phyloP scores from a whole-genome alignment of 371 early-diverging fungal species.

The Mucor sp. region DNA sequence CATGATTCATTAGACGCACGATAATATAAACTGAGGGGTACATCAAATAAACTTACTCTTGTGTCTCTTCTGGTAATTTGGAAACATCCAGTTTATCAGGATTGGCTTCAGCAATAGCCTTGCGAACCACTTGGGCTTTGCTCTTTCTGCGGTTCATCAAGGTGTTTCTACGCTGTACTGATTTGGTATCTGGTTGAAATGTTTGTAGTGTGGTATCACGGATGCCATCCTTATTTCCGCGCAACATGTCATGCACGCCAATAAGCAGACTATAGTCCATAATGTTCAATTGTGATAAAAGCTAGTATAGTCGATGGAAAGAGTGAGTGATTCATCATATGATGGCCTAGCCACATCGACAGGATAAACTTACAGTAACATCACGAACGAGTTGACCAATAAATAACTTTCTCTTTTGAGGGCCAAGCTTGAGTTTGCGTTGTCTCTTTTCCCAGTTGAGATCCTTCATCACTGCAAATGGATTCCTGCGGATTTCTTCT shows the following conservation, averaged over 20 bases:
- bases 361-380: constrained; percentile 54
- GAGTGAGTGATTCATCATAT: neutral
- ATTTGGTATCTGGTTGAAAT: constrained; percentile 60
- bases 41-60: constrained; percentile 48
- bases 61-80: constrained; percentile 53
- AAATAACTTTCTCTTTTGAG: constrained; percentile 79
- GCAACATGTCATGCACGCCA: constrained; percentile 86
- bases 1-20: too few species aligned
- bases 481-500: constrained; percentile 78
- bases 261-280: constrained; percentile 92
- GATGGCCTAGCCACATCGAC: neutral
- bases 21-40: too few species aligned
- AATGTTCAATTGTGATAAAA: constrained; percentile 81
- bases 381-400: constrained; percentile 88
- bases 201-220: constrained; percentile 87
- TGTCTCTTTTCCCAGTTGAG: constrained; percentile 86
- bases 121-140: constrained; percentile 70
- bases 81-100: constrained; percentile 67
- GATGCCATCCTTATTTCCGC: constrained; percentile 87
- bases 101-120: constrained; percentile 73
- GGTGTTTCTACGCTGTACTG: constrained; percentile 43
- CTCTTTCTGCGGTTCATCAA: constrained; percentile 59
- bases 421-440: constrained; percentile 83
- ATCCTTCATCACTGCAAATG: constrained; percentile 93
- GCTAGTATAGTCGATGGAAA: constrained; percentile 62